phyloP scores from a whole-genome alignment of 306 rosid species.

The Prinsepia uniflora region DNA sequence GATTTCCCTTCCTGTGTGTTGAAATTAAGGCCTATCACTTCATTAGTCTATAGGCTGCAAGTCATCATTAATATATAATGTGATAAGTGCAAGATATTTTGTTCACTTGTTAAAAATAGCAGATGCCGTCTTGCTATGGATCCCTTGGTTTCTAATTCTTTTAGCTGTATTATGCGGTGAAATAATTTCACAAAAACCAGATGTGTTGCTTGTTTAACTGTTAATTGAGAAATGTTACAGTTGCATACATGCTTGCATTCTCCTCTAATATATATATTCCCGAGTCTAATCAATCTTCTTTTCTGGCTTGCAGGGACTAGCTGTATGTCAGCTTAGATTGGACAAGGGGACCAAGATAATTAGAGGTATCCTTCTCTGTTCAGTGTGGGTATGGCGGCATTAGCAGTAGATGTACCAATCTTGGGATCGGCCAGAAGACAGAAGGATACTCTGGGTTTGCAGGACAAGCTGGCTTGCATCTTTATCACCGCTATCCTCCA shows the following conservation, averaged over 20 bases:
- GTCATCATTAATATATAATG: too few relatives aligned
- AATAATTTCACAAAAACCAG: neutral
- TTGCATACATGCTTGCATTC: neutral
- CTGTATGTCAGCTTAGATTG: conserved; percentile 1
- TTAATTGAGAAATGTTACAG: neutral
- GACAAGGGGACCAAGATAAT: neutral
- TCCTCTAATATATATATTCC: neutral
- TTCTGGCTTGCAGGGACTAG: conserved; percentile 63
- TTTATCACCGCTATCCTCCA: neutral
- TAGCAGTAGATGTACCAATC: neutral
- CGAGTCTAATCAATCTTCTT: conserved; percentile 6
- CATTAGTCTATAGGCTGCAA: neutral
- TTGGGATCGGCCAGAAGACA: neutral
- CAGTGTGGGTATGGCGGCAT: neutral
- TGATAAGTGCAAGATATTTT: too few relatives aligned
- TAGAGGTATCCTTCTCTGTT: neutral
- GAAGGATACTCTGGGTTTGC: neutral
- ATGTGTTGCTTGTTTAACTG: neutral
- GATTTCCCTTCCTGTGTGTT: too few relatives aligned
- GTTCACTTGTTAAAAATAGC: neutral
- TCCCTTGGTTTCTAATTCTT: neutral
- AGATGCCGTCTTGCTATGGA: neutral
- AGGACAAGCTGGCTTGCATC: neutral
- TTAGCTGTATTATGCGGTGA: neutral
- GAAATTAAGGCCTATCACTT: neutral